Base-by-base conservation (phyloP, 2,329 filamentous ascomycete species). In the Stachybotrys chartarum region DNA sequence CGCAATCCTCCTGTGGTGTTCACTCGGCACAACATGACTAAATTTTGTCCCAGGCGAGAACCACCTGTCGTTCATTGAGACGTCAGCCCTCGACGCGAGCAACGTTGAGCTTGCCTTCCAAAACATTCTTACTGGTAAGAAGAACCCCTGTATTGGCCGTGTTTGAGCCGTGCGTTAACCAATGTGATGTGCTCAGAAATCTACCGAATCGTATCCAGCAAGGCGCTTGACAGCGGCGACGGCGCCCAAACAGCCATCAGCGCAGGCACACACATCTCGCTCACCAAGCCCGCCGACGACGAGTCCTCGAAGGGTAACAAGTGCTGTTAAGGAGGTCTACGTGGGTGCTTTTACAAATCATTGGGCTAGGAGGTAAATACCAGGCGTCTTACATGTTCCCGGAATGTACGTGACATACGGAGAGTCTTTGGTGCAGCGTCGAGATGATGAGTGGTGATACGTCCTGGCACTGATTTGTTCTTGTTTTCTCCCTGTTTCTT, bases 51-150 rank as follows among this genome's bases (percentile, higher is more conserved):
- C 64, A 96, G 92, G 91, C 81, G 92, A 97, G 75, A 96, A 97
- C 79, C 93, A 96, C 73, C 83, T 97, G 50, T 97, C 93, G 53
- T 99, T 99, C 76, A 99, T 99, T 74, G 94, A 99, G 82, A 99
- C 94, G 47, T 99, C 95, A 59, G 94, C 94, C 61, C 87, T 99
- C 67, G 94, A 99, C 72, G 94, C 94, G 66, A 97, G 91, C 84
- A 99, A 99, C 71, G 94, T 99, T 63, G 94, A 99, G 78, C 86
- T 97, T 69, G 94, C 94, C 58, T 97, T 99, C 84, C 93, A 99
- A 79, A 97, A 97, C 77, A 99, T 99, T 71, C 81, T 99, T 72
- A 99, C 94, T 70, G 93, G 93, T 97, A 82, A 59, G 83, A 24
- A 73, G 17, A 24, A 10, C 35, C 35, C 35, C 35, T 10, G 14